Evolutionary conservation across 306 rosid species (phyloP), one percentile per base, ranked within the genome.

Genomic region (Pterocarpus santalinus): DNA sequence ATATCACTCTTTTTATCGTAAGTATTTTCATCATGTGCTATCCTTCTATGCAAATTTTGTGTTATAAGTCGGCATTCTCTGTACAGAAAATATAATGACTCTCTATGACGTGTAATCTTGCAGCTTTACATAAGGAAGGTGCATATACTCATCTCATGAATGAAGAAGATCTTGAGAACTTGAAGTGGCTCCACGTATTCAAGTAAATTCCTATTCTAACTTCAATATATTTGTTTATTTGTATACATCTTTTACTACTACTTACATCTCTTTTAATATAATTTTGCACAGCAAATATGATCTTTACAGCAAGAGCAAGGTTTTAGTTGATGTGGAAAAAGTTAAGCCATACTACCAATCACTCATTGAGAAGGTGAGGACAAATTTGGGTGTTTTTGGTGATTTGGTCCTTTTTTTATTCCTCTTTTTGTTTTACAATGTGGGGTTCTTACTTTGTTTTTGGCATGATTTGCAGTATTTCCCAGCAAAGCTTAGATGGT

Each of bases 301-400:
- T 73, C 97, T 94, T 13, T 94, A 92, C 83, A 90, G 97, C 73
- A 94, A 92, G 76, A 91, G 98, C 91, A 92, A 94, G 83, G 92
- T 87, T 14, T 75, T 56, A 7, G 44, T 94, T 1, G 92, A 91
- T 4, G 84, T 90, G 0, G 91, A 94, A 72, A 70, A 88, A 73
- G 94, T 92, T 11, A 91, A 87, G 85, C 97, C 98, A 33, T 94
- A 92, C 34, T 94, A 94, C 79, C 57, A 87, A 1, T 90, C 97
- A 3, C 93, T 94, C 14, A 88, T 90, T 81, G 87, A 87, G 46
- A 94, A 92, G 93, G 98, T 92, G 61, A 83, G 82, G 28, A 52
- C 14, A n/a, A 85, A 65, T 77, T 77, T 1, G 5, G 7, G 36
- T 3, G 1, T 60, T 69, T 5, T 57, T 11, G 14, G 4, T 34